Conservation (phyloP, 2,329 filamentous ascomycete genomes). For the Xylariaceae sp. region DNA sequence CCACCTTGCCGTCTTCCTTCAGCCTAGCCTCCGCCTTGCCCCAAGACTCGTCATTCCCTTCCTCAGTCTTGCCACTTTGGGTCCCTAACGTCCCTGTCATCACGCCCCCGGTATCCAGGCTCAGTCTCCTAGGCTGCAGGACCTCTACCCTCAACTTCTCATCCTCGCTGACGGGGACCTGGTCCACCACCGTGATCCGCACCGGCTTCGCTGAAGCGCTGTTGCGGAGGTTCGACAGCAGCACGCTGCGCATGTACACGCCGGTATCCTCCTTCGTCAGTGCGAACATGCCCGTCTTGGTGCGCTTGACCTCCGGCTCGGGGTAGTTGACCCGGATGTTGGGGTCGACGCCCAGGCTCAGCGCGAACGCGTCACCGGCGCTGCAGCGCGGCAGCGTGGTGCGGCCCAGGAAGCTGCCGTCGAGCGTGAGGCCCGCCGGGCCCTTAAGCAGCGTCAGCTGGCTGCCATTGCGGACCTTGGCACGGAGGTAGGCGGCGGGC, state of each 20-base stretch:
- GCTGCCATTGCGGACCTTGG: slow-evolving; percentile 51
- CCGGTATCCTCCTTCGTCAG: slow-evolving; percentile 44
- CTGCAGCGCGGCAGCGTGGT: slow-evolving; percentile 51
- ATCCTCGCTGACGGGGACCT: slow-evolving; percentile 59
- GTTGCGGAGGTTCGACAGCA: slow-evolving; percentile 46
- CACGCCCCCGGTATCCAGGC: slow-evolving; percentile 33
- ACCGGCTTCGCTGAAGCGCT: slow-evolving; percentile 31
- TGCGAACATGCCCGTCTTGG: slow-evolving; percentile 46
- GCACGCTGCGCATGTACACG: slow-evolving; percentile 44
- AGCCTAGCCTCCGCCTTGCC: slow-evolving; percentile 50
- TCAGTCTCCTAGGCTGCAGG: slow-evolving; percentile 43
- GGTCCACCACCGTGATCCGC: slow-evolving; percentile 51
- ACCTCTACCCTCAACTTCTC: slow-evolving; percentile 51
- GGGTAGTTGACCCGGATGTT: slow-evolving; percentile 51
- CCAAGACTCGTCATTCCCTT: slow-evolving; percentile 33
- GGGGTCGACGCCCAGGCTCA: slow-evolving; percentile 58
- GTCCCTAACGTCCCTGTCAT: slow-evolving; percentile 29
- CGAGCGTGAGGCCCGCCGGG: slow-evolving; percentile 55
- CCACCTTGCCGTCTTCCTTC: slow-evolving; percentile 53
- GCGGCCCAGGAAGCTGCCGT: slow-evolving; percentile 58
- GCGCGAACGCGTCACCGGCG: slow-evolving; percentile 47
- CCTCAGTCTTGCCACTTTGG: slow-evolving; percentile 27
- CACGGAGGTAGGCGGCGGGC: slow-evolving; percentile 55
- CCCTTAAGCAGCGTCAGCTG: slow-evolving; percentile 53
- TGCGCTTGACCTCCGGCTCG: slow-evolving; percentile 49